Percentiles rank a stretch among this genome's conserved stretches.
Conservation (phyloP, 2,329 filamentous ascomycete species). For the Epichloe baconii region DNA sequence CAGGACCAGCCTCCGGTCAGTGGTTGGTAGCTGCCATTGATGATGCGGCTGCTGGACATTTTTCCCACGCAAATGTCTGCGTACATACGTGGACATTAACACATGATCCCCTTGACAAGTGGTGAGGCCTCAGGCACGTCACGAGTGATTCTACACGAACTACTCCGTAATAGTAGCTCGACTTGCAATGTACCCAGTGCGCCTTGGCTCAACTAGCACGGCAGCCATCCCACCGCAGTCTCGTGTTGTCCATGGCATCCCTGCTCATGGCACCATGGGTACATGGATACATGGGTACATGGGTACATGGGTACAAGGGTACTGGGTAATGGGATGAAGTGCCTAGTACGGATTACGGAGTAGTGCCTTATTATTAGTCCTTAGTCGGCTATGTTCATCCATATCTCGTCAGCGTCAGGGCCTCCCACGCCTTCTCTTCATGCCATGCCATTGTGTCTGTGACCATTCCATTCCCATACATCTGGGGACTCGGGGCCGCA, state of each 20-base stretch:
- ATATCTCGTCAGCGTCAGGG: slow-evolving; percentile 5
- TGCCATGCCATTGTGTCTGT: background rate
- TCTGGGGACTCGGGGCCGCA: background rate
- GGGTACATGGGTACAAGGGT: too few relatives aligned
- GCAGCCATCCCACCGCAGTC: background rate
- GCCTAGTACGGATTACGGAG: too few relatives aligned
- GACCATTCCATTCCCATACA: slow-evolving; percentile 2
- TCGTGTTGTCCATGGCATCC: background rate
- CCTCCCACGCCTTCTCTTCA: slow-evolving; percentile 3
- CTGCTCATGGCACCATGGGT: background rate
- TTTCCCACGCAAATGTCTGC: too few relatives aligned
- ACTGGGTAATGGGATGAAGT: background rate
- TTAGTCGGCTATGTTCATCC: slow-evolving; percentile 1
- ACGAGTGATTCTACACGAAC: too few relatives aligned
- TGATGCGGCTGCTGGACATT: too few relatives aligned
- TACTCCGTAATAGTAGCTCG: too few relatives aligned
- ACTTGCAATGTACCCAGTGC: slow-evolving; percentile 6
- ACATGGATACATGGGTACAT: too few relatives aligned
- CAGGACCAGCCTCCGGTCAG: too few relatives aligned
- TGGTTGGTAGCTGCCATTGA: too few relatives aligned
- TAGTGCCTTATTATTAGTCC: background rate
- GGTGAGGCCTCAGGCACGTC: background rate
- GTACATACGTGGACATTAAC: too few relatives aligned
- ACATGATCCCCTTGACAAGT: background rate
- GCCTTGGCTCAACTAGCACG: background rate